phyloP scores from a whole-genome alignment of 2,329 filamentous ascomycete species.

The Botrytis pseudocinerea region DNA sequence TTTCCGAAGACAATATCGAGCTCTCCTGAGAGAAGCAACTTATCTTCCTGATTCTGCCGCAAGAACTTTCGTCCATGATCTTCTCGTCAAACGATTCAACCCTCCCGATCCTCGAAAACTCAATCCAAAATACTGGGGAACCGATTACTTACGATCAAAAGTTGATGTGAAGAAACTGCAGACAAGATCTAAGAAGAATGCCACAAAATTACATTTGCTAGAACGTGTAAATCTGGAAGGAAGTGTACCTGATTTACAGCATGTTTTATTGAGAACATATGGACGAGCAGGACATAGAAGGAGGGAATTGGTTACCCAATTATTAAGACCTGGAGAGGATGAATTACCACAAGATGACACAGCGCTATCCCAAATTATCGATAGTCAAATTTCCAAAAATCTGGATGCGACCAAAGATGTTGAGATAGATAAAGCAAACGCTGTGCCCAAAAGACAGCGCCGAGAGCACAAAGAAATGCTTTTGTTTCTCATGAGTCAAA shows the following conservation, averaged over 20 bases:
- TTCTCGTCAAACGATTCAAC: slow-evolving; percentile 52
- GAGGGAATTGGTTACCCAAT: slow-evolving; percentile 49
- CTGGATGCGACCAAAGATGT: not conserved
- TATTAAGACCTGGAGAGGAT: slow-evolving; percentile 36
- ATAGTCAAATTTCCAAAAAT: slow-evolving; percentile 9
- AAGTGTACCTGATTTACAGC: slow-evolving; percentile 48
- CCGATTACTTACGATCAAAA: slow-evolving; percentile 11
- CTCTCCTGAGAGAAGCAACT: slow-evolving; percentile 59
- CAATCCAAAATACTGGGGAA: slow-evolving; percentile 13
- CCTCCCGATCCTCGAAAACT: slow-evolving; percentile 8
- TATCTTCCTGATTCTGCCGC: slow-evolving; percentile 57
- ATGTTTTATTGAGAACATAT: slow-evolving; percentile 52
- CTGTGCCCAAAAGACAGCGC: not conserved
- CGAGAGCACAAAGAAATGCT: slow-evolving; percentile 4
- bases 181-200: slow-evolving; percentile 44
- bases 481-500: slow-evolving; percentile 29
- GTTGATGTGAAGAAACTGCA: slow-evolving; percentile 6
- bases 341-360: slow-evolving; percentile 46
- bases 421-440: not conserved
- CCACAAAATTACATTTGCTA: slow-evolving; percentile 38
- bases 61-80: slow-evolving; percentile 46
- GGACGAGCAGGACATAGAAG: slow-evolving; percentile 55
- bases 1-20: slow-evolving; percentile 52
- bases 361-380: slow-evolving; percentile 43
- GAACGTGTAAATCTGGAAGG: slow-evolving; percentile 55